These are phyloP conservation scores for Aspergillus avenaceus DNA, from an alignment of 495 filamentous ascomycete species.

Conservation along the genomic window DNA sequence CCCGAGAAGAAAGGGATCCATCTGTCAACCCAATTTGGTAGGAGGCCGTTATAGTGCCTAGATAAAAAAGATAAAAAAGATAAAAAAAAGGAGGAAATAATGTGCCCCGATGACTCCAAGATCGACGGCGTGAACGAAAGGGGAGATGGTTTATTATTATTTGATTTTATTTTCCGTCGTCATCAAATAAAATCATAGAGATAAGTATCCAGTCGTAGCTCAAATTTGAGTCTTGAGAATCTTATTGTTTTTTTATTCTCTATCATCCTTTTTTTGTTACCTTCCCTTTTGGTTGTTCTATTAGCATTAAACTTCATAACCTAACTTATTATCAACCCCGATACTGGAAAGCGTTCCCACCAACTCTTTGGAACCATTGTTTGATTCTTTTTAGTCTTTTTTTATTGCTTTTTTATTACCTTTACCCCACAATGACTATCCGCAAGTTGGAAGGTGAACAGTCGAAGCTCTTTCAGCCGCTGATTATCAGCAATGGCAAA, in stretches of 20 bases:
- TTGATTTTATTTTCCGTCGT: no score
- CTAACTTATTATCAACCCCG: no score
- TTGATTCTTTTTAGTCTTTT: no score
- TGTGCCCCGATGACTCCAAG: no score
- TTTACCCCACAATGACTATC: constrained; percentile 21
- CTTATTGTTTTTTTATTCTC: not conserved
- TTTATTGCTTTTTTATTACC: not conserved
- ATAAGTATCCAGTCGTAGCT: not conserved
- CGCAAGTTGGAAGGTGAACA: constrained; percentile 17
- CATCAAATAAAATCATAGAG: not conserved
- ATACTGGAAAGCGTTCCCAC: no score
- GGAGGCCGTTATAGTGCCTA: not conserved
- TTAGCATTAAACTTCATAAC: no score
- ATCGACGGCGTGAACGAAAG: not conserved
- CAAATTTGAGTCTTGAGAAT: not conserved
- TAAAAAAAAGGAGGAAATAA: no score
- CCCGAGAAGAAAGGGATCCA: not conserved
- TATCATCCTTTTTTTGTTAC: not conserved
- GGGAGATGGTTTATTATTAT: not conserved
- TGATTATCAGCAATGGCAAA: constrained; percentile 44
- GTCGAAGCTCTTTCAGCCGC: constrained; percentile 49
- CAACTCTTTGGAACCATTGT: no score
- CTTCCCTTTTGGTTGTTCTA: not conserved
- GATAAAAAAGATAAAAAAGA: not conserved
- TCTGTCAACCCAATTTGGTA: not conserved